Evolutionary conservation across 805 yeast species (phyloP).

Genomic region (Debaryomyces hansenii): DNA sequence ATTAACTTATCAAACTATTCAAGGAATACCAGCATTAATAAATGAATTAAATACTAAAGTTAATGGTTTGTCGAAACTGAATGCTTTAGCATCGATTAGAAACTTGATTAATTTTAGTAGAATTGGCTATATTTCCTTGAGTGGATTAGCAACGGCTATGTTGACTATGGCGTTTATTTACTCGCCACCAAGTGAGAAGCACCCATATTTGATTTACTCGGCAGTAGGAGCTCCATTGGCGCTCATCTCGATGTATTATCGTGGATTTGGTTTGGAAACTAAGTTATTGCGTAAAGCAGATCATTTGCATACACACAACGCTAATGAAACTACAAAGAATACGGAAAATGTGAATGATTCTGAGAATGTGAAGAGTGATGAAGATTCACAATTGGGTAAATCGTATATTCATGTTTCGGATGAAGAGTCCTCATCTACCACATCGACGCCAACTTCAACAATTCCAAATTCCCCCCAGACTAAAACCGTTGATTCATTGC

Average conservation of each 20-base stretch:
- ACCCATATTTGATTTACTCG: constrained; percentile 72
- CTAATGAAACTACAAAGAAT: neutral
- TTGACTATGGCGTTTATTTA: constrained; percentile 56
- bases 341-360: constrained; percentile 5
- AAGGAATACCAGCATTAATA: constrained; percentile 28
- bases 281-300: constrained; percentile 12
- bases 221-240: constrained; percentile 54
- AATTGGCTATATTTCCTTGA: constrained; percentile 32
- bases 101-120: constrained; percentile 21
- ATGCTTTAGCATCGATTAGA: constrained; percentile 13
- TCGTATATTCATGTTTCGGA: constrained; percentile 46
- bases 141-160: constrained; percentile 49
- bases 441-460: constrained; percentile 28
- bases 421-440: constrained; percentile 27
- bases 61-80: constrained; percentile 9
- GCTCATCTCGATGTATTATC: constrained; percentile 19
- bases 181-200: constrained; percentile 58
- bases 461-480: constrained; percentile 24
- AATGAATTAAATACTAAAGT: constrained; percentile 25
- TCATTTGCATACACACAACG: neutral
- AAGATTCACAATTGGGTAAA: constrained; percentile 32
- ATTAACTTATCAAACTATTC: constrained; percentile 40
- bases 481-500: neutral
- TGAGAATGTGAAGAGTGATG: constrained; percentile 8
- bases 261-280: constrained; percentile 15